A percentile compares a stretch with the other conserved stretches of the same genome.
These are phyloP conservation scores for Magnusiomyces tetraspermus DNA, from an alignment of 1,139 yeast genomes.

Conservation along the genomic window DNA sequence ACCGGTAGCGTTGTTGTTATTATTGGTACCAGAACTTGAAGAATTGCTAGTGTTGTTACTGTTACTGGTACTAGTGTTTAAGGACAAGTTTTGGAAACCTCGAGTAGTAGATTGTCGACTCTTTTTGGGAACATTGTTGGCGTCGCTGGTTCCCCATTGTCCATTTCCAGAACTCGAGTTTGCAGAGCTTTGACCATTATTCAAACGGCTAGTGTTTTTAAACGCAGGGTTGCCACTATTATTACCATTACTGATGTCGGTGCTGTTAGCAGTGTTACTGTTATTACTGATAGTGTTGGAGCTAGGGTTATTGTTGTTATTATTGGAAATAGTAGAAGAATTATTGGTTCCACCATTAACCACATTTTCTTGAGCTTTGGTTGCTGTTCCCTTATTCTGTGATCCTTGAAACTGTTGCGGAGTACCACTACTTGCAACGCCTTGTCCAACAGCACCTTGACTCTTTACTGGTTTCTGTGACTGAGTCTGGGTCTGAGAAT, in stretches of 20 bases:
- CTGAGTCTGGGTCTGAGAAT: no score
- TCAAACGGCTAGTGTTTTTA: neutral
- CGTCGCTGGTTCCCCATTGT: neutral
- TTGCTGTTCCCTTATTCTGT: neutral
- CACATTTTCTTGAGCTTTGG: neutral
- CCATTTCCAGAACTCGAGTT: neutral
- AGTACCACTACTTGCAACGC: no score
- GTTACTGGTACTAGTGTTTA: constrained; percentile 7
- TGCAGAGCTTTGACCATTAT: neutral
- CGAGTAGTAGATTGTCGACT: constrained; percentile 12
- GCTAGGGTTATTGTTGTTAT: no score
- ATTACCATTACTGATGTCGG: neutral
- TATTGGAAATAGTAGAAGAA: no score
- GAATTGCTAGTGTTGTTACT: constrained; percentile 11
- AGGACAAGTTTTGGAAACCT: constrained; percentile 6
- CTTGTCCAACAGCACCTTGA: neutral
- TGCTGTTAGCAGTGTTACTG: no score
- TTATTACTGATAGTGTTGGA: no score
- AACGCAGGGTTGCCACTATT: neutral
- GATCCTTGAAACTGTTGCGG: neutral
- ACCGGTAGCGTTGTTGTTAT: constrained; percentile 2
- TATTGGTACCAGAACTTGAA: constrained; percentile 3
- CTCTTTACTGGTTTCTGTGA: neutral
- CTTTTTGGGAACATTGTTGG: neutral
- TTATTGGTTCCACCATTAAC: no score